phyloP scores from a whole-genome alignment of 129 eudicot genomes.

The Tagetes patula region DNA sequence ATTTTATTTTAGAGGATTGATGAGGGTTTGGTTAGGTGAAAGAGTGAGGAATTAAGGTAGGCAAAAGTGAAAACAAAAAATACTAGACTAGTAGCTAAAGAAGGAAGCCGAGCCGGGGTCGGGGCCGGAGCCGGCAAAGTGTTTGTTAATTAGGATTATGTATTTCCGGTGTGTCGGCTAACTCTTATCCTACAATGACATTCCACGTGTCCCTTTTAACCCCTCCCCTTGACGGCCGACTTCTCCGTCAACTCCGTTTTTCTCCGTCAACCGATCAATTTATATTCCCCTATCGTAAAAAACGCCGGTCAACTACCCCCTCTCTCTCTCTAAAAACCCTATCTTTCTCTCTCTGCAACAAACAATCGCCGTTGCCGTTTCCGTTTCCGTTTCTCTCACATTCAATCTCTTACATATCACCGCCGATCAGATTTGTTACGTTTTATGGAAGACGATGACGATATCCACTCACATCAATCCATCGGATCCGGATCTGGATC shows the following conservation, averaged over 20 bases:
- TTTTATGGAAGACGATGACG: conserved; percentile 80
- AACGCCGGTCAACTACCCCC: conserved; percentile 30
- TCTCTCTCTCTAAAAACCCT: conserved; percentile 26
- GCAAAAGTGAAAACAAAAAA: conserved; percentile 15
- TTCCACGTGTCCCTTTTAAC: conserved; percentile 44
- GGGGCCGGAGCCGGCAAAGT: conserved; percentile 30
- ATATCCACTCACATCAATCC: conserved; percentile 51
- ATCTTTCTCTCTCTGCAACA: conserved; percentile 26
- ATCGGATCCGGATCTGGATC: conserved; percentile 35
- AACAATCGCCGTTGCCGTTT: background rate
- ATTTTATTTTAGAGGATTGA: background rate
- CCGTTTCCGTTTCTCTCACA: background rate
- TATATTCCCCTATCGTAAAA: conserved; percentile 26
- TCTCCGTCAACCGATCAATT: conserved; percentile 52
- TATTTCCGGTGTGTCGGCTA: conserved; percentile 45
- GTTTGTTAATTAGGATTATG: background rate
- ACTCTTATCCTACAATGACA: conserved; percentile 17
- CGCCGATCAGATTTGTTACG: conserved; percentile 27
- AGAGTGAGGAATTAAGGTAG: conserved; percentile 1
- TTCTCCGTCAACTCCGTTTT: conserved; percentile 58
- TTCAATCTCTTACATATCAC: background rate
- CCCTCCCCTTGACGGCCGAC: conserved; percentile 46
- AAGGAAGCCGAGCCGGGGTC: conserved; percentile 35
- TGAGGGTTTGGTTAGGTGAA: background rate
- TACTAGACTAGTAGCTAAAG: conserved; percentile 5